Conservation (phyloP, 2,329 filamentous ascomycete species). For the Hymenoscyphus fructigenus region DNA sequence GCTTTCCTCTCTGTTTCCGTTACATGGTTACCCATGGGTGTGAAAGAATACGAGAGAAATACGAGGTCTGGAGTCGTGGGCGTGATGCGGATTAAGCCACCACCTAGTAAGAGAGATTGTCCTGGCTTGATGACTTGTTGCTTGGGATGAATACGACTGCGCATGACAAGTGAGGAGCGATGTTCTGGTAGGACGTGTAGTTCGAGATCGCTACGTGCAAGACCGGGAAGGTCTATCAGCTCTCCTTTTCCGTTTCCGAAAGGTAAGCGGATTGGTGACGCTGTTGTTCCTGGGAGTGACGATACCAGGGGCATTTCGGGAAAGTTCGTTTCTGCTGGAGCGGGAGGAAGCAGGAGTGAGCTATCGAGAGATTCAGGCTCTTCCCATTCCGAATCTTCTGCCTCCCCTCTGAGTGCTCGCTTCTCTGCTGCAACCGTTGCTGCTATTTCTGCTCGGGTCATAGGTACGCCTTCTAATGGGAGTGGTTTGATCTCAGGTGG, state of each 20-base stretch:
- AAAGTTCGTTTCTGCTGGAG: slow-evolving; percentile 69
- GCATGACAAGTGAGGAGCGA: slow-evolving; percentile 74
- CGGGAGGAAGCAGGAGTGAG: slow-evolving; percentile 68
- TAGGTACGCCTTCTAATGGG: no score
- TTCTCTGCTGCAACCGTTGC: neutral
- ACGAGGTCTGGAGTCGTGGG: slow-evolving; percentile 63
- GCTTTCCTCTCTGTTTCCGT: slow-evolving; percentile 76
- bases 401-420: neutral
- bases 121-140: slow-evolving; percentile 72
- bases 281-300: slow-evolving; percentile 86
- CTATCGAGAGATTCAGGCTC: slow-evolving; percentile 24
- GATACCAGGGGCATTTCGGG: slow-evolving; percentile 86
- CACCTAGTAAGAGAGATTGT: slow-evolving; percentile 80
- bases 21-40: slow-evolving; percentile 72
- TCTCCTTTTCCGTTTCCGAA: slow-evolving; percentile 87
- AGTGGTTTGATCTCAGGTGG: neutral
- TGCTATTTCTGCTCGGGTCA: neutral
- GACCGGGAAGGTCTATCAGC: slow-evolving; percentile 86
- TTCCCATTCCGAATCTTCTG: slow-evolving; percentile 13
- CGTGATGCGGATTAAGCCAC: slow-evolving; percentile 85
- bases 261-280: slow-evolving; percentile 88
- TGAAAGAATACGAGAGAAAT: slow-evolving; percentile 83
- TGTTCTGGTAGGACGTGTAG: slow-evolving; percentile 66
- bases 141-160: slow-evolving; percentile 67
- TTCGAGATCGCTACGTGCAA: slow-evolving; percentile 73